Base-by-base conservation (phyloP, 345 rosid species). In the Ceriops decandra region DNA sequence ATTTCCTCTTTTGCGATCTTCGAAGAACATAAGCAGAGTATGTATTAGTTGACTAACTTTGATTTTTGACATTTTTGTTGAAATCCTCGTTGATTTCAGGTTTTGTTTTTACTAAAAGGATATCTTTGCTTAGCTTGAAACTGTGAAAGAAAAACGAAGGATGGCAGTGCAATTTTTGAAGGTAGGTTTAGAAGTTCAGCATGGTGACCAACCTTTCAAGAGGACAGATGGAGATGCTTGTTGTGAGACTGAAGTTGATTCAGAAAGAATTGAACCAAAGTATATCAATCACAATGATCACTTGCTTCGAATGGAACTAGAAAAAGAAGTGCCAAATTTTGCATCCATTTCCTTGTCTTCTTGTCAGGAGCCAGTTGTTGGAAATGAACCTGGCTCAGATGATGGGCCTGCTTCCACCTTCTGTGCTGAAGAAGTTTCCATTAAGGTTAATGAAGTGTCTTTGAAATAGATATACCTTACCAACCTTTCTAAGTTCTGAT, bases 21-120 rank as follows among this genome's bases (percentile, higher is more conserved):
- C 92, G 5, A 86, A 68, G 81, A 76, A 71, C 64, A 85, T 91
- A 0, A 85, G 90, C 46, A 81, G 68, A 83, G 98, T 93, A 69
- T 73, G 90, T 84, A 63, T 69, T 32, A 0, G 17, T 69, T 42
- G 52, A n/a, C 70, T 27, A 21, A 4, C 73, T 53, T 60, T 56
- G 62, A 32, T n/a, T 69, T 73, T 60, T 31, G 54, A 30, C 36
- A 7, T 60, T 30, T 11, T 20, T 9, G 8, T 6, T 54, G 3
- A 33, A 52, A 22, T 33, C 53, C 28, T 42, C 6, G 47, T 71
- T 38, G 35, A 52, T 63, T 21, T 42, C 68, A 72, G 5, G 54
- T 68, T 58, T 31, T 78, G 33, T 54, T 30, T 60, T 21, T 42
- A 42, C 49, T 42, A 42, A 42, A 42, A 19, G 49, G 16, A 33